Conservation (phyloP, 75 land plant genomes). For the Pinus taeda region DNA sequence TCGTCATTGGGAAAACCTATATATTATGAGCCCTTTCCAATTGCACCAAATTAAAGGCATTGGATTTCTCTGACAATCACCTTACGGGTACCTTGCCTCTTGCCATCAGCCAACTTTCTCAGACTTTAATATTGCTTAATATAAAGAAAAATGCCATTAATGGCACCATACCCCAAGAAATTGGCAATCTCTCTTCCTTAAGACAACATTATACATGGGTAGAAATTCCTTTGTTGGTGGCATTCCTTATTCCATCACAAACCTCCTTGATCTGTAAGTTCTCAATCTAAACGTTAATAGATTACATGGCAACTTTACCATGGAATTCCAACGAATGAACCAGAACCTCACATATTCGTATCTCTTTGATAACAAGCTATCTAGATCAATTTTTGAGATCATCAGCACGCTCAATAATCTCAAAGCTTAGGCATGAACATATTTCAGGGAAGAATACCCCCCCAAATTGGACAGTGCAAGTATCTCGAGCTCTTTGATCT, state of each 20-base stretch:
- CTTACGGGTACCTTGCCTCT: conserved; percentile 14
- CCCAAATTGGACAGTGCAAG: conserved; percentile 30
- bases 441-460: conserved; percentile 40
- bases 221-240: background rate
- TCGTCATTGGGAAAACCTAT: background rate
- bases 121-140: no score
- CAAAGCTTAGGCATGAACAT: conserved; percentile 40
- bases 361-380: conserved; percentile 40
- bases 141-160: background rate
- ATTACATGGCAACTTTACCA: conserved; percentile 18
- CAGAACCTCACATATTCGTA: conserved; percentile 21
- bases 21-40: background rate
- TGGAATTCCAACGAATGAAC: conserved; percentile 12
- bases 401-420: conserved; percentile 44
- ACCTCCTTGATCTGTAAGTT: background rate
- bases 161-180: background rate
- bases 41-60: background rate
- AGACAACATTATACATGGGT: background rate
- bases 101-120: conserved; percentile 4
- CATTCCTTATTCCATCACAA: background rate
- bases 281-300: conserved; percentile 11
- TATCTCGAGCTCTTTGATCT: conserved; percentile 49
- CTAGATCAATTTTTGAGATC: conserved; percentile 46
- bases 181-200: background rate
- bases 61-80: conserved; percentile 9